Conservation (phyloP, 1,284 basidiomycete species). For the Sanguinoderma infundibulare region DNA sequence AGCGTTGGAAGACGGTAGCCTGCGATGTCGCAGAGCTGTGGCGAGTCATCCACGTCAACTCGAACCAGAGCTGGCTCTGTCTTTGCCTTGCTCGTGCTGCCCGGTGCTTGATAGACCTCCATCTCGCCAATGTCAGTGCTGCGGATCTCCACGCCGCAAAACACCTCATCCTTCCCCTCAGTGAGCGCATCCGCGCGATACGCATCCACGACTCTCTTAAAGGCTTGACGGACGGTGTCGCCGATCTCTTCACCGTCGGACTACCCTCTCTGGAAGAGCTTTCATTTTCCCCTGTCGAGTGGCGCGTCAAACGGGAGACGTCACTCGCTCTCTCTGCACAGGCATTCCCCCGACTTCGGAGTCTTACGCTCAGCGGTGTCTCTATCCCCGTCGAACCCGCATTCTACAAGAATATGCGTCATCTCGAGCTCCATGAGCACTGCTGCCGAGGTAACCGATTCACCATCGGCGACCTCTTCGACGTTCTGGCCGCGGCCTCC, state of each 20-base stretch:
- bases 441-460: constrained; percentile 1
- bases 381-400: constrained; percentile 1
- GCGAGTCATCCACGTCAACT: constrained; percentile 6
- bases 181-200: constrained; percentile 3
- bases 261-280: constrained; percentile 7
- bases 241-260: neutral
- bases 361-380: constrained; percentile 4
- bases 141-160: neutral
- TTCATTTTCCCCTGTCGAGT: neutral
- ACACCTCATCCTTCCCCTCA: neutral
- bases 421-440: constrained; percentile 2
- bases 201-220: neutral
- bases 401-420: constrained; percentile 1
- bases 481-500: neutral
- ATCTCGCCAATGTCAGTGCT: neutral
- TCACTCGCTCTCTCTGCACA: neutral
- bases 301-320: neutral
- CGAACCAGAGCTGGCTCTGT: constrained; percentile 4
- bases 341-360: neutral
- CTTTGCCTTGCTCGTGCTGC: constrained; percentile 2
- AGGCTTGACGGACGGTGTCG: neutral
- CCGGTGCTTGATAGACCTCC: neutral
- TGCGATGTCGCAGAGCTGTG: neutral
- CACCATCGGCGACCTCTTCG: constrained; percentile 5
- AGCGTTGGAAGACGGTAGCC: constrained; percentile 4